Evolutionary conservation across 345 rosid species (phyloP).

Genomic region (Gossypium mustelinum): DNA sequence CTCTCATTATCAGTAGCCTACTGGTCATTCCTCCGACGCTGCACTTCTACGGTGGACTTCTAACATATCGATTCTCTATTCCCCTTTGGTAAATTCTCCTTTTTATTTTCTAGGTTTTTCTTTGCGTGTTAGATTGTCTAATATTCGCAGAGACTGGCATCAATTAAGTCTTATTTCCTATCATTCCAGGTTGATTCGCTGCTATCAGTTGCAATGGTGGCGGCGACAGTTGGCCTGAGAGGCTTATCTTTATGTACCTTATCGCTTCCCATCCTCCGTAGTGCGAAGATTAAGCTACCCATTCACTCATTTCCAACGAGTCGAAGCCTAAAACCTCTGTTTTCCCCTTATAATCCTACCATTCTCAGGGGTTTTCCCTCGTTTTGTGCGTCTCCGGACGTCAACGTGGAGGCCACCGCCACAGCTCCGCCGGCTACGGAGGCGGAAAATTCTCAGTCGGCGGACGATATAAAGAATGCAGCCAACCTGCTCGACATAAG

Average conservation of each 20-base stretch:
- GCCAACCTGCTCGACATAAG: constrained; percentile 76
- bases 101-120: background rate
- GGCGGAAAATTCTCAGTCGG: background rate
- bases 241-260: constrained; percentile 7
- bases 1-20: background rate
- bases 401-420: background rate
- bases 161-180: background rate
- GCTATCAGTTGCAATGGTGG: background rate
- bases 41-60: background rate
- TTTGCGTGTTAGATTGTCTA: background rate
- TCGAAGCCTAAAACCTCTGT: background rate
- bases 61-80: background rate
- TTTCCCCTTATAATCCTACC: background rate
- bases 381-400: constrained; percentile 1
- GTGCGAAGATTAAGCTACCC: background rate
- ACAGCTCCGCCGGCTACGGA: background rate
- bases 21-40: background rate
- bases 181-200: background rate
- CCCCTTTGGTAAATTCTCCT: background rate
- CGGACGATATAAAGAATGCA: constrained; percentile 36
- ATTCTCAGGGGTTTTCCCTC: constrained; percentile 9
- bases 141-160: background rate
- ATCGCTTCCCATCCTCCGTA: constrained; percentile 10
- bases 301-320: background rate
- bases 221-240: constrained; percentile 10